Evolutionary conservation across 2,329 filamentous ascomycete genomes (phyloP), one percentile per base, ranked within the genome.

Genomic region (Cladosporium sp.): DNA sequence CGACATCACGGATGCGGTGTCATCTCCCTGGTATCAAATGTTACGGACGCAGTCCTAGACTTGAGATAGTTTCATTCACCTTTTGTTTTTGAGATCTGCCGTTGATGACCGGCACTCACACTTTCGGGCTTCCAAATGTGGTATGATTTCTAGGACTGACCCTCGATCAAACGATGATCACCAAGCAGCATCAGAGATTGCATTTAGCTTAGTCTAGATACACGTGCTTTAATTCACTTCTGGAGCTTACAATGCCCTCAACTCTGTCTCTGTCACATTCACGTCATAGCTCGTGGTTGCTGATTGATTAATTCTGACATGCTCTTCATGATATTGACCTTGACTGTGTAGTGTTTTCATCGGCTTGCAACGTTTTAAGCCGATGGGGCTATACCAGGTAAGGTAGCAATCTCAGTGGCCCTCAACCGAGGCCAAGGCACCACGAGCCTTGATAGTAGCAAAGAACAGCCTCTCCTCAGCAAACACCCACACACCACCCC

Each of bases 401-500:
- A 23, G 10, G 4, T 26, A 26, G 48, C 21, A 21, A 7, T 5
- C 23, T 48, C 39, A 67, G 21, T 69, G 64, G 46, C 69, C 70
- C 51, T 69, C 67, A 6, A 70, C 53, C 13, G 51, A 6, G 5
- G 65, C 68, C 43, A 69, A 43, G 21, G 67, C 65, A 6, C 68
- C 68, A 36, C 66, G 65, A n/a, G 60, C 67, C 39, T 28, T 62
- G 7, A 71, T 25, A 43, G 58, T 57, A 36, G 62, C 65, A 16
- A 69, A 64, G 43, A 68, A 69, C 59, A 71, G 54, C 49, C 63
- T 63, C 63, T 71, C 64, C 64, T 70, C 68, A 6, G 60, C 68
- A 54, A 70, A 58, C 58, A 67, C 66, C 67, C 67, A 71, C n/a
- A 71, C 64, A 14, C 66, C 66, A 14, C 51, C 58, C 10, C 60